Percentiles rank a stretch among this genome's conserved stretches.
phyloP scores from a whole-genome alignment of 2,329 filamentous ascomycete genomes.

The Neoascochyta sp. region DNA sequence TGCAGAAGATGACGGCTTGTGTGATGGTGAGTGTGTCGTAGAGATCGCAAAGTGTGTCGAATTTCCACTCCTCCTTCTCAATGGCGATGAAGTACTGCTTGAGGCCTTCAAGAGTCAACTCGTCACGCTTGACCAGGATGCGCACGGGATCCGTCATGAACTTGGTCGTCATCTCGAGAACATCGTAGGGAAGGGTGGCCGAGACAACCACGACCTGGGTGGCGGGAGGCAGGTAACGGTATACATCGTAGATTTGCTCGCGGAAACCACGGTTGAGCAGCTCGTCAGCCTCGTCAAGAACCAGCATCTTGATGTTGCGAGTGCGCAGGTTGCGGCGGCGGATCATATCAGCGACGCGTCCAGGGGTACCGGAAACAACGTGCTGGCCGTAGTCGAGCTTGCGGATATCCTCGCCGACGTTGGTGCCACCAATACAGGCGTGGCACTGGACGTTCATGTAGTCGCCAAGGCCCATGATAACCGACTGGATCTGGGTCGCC shows the following conservation, averaged over 20 bases:
- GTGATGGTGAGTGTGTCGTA: conserved; percentile 99
- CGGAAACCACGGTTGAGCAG: conserved; percentile 90
- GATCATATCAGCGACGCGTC: conserved; percentile 85
- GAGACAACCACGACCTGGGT: conserved; percentile 99
- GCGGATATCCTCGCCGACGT: conserved; percentile 94
- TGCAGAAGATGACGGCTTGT: conserved; percentile 99
- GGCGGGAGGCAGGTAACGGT: conserved; percentile 90
- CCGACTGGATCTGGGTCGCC: conserved; percentile 96
- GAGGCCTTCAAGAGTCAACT: conserved; percentile 91
- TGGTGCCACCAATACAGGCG: conserved; percentile 96
- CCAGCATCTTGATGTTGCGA: conserved; percentile 73
- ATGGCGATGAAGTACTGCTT: conserved; percentile 99
- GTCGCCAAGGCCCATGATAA: conserved; percentile 98
- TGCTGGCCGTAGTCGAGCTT: conserved; percentile 98
- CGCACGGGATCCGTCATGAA: conserved; percentile 99
- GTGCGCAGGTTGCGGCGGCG: conserved; percentile 69
- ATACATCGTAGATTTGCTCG: conserved; percentile 99
- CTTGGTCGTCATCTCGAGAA: conserved; percentile 98
- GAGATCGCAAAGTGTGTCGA: conserved; percentile 95
- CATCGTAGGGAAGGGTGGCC: conserved; percentile 94
- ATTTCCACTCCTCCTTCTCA: conserved; percentile 99
- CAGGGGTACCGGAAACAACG: conserved; percentile 96
- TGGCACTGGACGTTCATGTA: conserved; percentile 99
- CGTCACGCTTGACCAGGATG: conserved; percentile 97
- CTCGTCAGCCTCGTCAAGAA: conserved; percentile 73